These are phyloP conservation scores for Ophiostoma ulmi DNA, from an alignment of 2,329 filamentous ascomycete species.

Conservation along the genomic window DNA sequence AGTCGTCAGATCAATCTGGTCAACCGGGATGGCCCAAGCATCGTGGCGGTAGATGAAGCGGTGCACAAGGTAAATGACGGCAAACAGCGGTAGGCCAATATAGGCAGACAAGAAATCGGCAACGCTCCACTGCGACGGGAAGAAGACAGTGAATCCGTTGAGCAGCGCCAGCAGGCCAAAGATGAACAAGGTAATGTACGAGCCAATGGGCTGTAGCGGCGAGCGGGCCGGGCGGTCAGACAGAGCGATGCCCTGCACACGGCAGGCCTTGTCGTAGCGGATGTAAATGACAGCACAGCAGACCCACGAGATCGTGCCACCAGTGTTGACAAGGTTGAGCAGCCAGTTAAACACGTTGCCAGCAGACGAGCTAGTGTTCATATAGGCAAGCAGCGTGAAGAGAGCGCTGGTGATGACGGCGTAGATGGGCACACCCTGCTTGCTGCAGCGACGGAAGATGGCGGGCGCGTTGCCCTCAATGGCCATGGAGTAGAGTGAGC, in stretches of 20 bases:
- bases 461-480: slow-evolving; percentile 51
- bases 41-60: slow-evolving; percentile 11
- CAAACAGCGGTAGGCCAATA: slow-evolving; percentile 40
- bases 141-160: slow-evolving; percentile 34
- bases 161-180: slow-evolving; percentile 20
- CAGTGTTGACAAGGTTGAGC: not conserved
- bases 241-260: slow-evolving; percentile 36
- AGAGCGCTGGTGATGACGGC: slow-evolving; percentile 54
- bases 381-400: slow-evolving; percentile 38
- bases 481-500: slow-evolving; percentile 57
- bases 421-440: slow-evolving; percentile 58
- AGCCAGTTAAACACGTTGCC: slow-evolving; percentile 21
- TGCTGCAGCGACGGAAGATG: slow-evolving; percentile 46
- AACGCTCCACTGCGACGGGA: slow-evolving; percentile 47
- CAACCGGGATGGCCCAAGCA: not conserved
- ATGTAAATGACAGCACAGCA: slow-evolving; percentile 1
- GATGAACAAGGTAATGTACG: slow-evolving; percentile 32
- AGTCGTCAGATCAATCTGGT: slow-evolving; percentile 12
- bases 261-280: slow-evolving; percentile 33
- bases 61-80: slow-evolving; percentile 17
- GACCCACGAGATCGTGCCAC: not conserved
- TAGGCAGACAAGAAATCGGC: slow-evolving; percentile 58
- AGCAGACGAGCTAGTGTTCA: slow-evolving; percentile 38
- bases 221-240: slow-evolving; percentile 34
- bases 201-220: slow-evolving; percentile 36